phyloP scores from a whole-genome alignment of 306 rosid genomes.

The Vigna hirtella region DNA sequence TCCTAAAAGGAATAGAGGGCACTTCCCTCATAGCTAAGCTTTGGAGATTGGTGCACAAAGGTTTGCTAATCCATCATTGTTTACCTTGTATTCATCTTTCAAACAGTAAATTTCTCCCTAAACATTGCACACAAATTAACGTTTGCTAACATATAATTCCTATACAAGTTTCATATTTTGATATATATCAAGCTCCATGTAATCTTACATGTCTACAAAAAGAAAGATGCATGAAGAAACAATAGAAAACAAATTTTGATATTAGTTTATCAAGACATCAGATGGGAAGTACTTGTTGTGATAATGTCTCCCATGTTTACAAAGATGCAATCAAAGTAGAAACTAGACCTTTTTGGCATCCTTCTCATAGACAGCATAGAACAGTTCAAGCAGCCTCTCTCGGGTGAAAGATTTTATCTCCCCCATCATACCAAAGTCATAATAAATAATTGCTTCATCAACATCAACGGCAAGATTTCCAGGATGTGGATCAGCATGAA shows the following conservation, averaged over 20 bases:
- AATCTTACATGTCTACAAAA: neutral
- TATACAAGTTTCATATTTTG: slow-evolving; percentile 11
- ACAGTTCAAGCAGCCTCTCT: slow-evolving; percentile 88
- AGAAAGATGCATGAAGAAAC: neutral
- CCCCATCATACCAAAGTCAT: slow-evolving; percentile 99
- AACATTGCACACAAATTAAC: neutral
- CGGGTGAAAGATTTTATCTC: slow-evolving; percentile 89
- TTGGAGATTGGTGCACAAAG: no score
- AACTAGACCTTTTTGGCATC: slow-evolving; percentile 83
- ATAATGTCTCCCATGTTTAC: neutral
- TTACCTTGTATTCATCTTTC: neutral
- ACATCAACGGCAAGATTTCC: slow-evolving; percentile 90
- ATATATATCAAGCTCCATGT: neutral
- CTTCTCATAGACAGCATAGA: slow-evolving; percentile 85
- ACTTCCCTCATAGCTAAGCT: no score
- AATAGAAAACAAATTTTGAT: neutral
- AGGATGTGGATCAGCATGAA: slow-evolving; percentile 98
- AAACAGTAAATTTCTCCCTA: neutral
- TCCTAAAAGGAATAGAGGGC: no score
- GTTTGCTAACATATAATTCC: neutral
- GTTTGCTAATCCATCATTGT: neutral
- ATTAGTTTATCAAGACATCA: slow-evolving; percentile 36
- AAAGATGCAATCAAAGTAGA: slow-evolving; percentile 22
- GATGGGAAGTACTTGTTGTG: neutral
- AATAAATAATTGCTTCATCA: slow-evolving; percentile 84